Evolutionary conservation across 768 basidiomycete genomes (phyloP), one percentile per base, ranked within the genome.

Genomic region (Calocera viscosa): DNA sequence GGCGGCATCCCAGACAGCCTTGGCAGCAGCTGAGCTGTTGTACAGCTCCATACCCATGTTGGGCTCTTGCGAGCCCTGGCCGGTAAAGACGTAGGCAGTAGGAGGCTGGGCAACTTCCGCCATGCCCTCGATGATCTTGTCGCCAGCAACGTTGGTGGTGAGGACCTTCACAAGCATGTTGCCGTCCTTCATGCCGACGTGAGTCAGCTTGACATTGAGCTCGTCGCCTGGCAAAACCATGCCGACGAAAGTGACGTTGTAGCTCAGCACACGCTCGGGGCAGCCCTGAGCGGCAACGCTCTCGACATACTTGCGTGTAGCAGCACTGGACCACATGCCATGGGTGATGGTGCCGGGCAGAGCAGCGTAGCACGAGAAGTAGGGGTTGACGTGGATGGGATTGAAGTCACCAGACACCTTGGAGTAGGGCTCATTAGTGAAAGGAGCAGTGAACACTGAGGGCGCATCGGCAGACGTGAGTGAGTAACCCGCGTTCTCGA

Each of bases 31-130:
- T 2, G 94, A 97, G 70, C 77, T 84, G 74, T 85, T 89, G 82
- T 97, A 99, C 1, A 99, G 84, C 71, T 97, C 94, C 94, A 99
- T 98, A 22, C 96, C 96, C 96, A 99, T 98, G 22, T 95, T 93
- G 53, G 88, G 87, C 77, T 98, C 95, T 75, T 98, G 95, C 5
- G 94, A 97, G 66, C 95, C 95, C 75, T 98, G 95, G 33, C 95
- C 95, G 41, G 95, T 98, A 82, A 98, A 98, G 71, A 96, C 93
- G 71, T 97, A 98, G 35, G 91, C 92, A 3, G 94, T 95, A 19
- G 84, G 82, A 1, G 94, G 87, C 75, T 99, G 96, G 1, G 86
- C 86, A 68, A 98, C 93, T 76, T 98, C 93, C 1, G 94, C 92
- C 16, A 90, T 84, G 39, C 96, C 96, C 69, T 88, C 85, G 34